phyloP scores from a whole-genome alignment of 768 basidiomycete genomes.

The Psilocybe azurescens region DNA sequence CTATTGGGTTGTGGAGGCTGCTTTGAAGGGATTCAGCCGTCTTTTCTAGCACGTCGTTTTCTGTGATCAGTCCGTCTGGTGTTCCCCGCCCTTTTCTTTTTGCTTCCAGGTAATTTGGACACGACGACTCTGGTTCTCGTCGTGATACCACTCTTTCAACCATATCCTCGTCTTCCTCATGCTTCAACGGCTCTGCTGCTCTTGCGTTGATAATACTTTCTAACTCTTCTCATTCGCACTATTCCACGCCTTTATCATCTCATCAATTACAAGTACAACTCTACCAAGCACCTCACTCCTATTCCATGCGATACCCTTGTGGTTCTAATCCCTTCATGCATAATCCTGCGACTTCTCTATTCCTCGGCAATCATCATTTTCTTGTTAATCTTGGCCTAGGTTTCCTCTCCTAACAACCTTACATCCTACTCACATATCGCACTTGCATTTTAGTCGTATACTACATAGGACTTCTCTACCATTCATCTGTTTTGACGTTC shows the following conservation, averaged over 20 bases:
- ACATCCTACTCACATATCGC: not conserved
- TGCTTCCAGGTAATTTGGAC: not conserved
- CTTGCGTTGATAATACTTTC: not conserved
- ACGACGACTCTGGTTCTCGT: not conserved
- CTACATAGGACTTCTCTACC: not conserved
- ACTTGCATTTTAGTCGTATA: not conserved
- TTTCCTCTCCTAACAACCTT: not conserved
- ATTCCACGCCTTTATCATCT: not conserved
- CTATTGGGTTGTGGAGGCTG: not conserved
- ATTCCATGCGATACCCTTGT: not conserved
- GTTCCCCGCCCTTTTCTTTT: not conserved
- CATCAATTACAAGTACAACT: not conserved
- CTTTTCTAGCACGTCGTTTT: not conserved
- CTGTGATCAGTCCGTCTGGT: not conserved
- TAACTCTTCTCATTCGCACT: not conserved
- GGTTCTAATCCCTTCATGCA: not conserved
- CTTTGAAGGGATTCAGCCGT: not conserved
- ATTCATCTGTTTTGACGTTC: not conserved
- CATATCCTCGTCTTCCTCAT: not conserved
- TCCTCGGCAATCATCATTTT: not conserved
- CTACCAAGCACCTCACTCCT: not conserved
- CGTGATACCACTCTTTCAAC: not conserved
- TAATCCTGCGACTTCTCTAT: not conserved
- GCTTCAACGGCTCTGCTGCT: not conserved
- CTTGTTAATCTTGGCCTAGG: not conserved